Evolutionary conservation across 306 rosid species (phyloP).

Genomic region (Boehmeria nivea): DNA sequence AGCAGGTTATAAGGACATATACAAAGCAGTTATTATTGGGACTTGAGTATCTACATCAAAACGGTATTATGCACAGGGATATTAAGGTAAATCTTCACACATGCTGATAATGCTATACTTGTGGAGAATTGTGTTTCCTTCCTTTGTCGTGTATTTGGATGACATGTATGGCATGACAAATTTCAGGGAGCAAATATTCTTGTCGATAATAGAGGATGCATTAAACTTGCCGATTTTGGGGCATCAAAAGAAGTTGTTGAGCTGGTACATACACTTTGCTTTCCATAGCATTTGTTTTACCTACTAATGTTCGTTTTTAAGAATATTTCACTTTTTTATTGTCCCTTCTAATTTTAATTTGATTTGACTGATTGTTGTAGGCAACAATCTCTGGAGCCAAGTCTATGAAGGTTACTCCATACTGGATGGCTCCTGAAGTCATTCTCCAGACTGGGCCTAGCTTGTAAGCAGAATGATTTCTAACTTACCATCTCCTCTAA

Average conservation of each 20-base stretch:
- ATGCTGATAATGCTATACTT: no score
- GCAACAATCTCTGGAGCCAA: conserved; percentile 96
- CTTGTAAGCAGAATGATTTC: conserved; percentile 63
- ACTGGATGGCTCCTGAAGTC: conserved; percentile 99
- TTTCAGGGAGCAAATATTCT: conserved; percentile 98
- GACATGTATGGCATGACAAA: conserved; percentile 9
- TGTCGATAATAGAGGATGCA: conserved; percentile 97
- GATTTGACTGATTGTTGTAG: conserved; percentile 27
- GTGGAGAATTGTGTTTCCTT: no score
- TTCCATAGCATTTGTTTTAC: conserved; percentile 17
- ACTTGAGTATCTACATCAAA: conserved; percentile 83
- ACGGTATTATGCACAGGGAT: conserved; percentile 99
- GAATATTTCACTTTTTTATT: conserved; percentile 7
- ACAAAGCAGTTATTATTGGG: conserved; percentile 88
- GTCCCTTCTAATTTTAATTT: conserved; percentile 20
- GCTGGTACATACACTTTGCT: conserved; percentile 63
- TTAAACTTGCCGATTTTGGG: conserved; percentile 99
- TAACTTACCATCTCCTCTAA: conserved; percentile 17
- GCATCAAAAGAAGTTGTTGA: conserved; percentile 97
- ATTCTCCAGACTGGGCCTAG: conserved; percentile 97
- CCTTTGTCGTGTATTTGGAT: conserved; percentile 38
- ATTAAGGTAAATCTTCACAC: no score
- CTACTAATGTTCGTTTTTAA: neutral
- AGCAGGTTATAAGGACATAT: conserved; percentile 83
- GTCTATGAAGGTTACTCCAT: conserved; percentile 99